Conservation (phyloP, 495 filamentous ascomycete species). For the Penicillium turbatum region DNA sequence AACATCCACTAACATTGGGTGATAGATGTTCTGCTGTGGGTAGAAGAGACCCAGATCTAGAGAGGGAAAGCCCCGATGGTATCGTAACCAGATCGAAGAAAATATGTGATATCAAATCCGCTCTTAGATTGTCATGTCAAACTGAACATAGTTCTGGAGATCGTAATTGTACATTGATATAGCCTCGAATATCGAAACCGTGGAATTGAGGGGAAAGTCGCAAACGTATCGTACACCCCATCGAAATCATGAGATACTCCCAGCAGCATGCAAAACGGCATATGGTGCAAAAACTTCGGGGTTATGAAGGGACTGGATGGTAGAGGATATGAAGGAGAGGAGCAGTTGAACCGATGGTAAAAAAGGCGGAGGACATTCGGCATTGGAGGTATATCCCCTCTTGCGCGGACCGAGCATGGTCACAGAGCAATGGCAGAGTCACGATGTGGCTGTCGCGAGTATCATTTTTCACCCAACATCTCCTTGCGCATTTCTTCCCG, state of each 20-base stretch:
- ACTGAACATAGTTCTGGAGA: background rate
- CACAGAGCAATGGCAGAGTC: background rate
- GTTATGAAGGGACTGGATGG: background rate
- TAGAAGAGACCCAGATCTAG: conserved; percentile 5
- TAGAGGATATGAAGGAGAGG: background rate
- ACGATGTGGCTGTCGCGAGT: too few species aligned
- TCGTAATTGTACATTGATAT: conserved; percentile 7
- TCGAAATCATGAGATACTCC: conserved; percentile 13
- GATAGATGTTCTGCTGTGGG: too few species aligned
- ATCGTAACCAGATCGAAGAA: background rate
- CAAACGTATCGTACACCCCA: conserved; percentile 25
- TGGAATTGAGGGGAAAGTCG: background rate
- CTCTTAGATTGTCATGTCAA: background rate
- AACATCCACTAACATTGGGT: too few species aligned
- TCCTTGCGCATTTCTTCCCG: conserved; percentile 55
- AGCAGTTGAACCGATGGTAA: background rate
- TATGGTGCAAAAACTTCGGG: background rate
- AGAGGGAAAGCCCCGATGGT: too few species aligned
- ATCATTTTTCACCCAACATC: conserved; percentile 39
- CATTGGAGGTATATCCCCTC: background rate
- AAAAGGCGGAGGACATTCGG: background rate
- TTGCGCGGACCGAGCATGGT: background rate
- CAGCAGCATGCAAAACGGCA: background rate
- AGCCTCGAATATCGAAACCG: background rate
- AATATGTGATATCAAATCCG: background rate